Base-by-base conservation (phyloP, 192 early-diverging fungal species). In the Physocladia obscura region DNA sequence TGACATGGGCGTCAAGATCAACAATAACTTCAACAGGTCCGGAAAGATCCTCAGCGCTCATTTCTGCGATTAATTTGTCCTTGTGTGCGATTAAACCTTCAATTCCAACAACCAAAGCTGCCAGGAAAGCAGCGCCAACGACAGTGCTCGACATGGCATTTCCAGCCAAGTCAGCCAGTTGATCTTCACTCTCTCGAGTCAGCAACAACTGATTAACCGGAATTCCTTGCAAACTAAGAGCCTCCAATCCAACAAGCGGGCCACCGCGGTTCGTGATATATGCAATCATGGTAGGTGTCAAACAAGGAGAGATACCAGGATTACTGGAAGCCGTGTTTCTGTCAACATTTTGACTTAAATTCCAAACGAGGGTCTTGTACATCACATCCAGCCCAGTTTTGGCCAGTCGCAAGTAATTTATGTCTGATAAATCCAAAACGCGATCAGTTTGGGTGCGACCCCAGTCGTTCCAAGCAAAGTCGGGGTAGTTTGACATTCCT, bases 111-210 rank as follows among this genome's bases (percentile, higher is more conserved):
- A 68, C 49, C n/a, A 82, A 32, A 3, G 80, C 80, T 17, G 75
- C 55, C 24, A 82, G 35, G 37, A 82, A 79, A 47, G 65, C 67
- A 27, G 77, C 62, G 1, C 77, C 77, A 39, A 82, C 77, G 30
- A 82, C 80, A 19, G 80, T 82, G 32, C 72, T 77, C 2, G 80
- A 65, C 80, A 82, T 82, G 57, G 80, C 80, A 57, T 82, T 82
- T 2, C 80, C 80, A 19, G 80, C 80, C 54, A 82, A 67, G 67
- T 82, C 80, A 26, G 70, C 67, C 32, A 82, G 52, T 36, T 82
- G 62, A 44, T 78, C 76, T 30, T 75, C 64, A 26, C 75, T 70
- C 62, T 82, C 80, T 11, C 75, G 67, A 2, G 80, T 82, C 31
- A 82, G 52, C 2, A 79, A 57, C 30, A 82, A 60, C 39, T 82